Evolutionary conservation across 169 alveolate species (phyloP).

Genomic region (Plasmodium vinckei): DNA sequence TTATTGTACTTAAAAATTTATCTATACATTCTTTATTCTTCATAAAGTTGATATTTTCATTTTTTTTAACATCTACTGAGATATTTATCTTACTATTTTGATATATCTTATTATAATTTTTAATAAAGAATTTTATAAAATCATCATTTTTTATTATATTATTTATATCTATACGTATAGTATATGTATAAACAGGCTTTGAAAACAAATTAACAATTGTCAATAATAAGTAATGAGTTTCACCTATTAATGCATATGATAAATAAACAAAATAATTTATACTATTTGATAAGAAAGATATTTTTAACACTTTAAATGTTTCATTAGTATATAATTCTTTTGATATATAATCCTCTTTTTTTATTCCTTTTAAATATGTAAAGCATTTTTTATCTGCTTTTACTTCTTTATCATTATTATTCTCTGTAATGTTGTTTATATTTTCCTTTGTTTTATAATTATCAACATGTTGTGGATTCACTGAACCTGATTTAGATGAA

Average conservation of each 20-base stretch:
- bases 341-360: conserved; percentile 27
- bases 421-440: background rate
- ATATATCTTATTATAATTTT: conserved; percentile 2
- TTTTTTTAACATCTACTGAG: background rate
- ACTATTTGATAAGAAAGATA: conserved; percentile 34
- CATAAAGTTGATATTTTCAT: background rate
- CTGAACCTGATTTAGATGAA: background rate
- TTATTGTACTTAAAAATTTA: conserved; percentile 34
- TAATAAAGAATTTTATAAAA: conserved; percentile 5
- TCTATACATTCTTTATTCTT: conserved; percentile 7
- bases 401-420: background rate
- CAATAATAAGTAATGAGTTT: conserved; percentile 27
- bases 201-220: conserved; percentile 39
- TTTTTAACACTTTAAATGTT: conserved; percentile 44
- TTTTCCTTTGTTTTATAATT: background rate
- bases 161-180: conserved; percentile 13
- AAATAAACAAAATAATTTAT: conserved; percentile 26
- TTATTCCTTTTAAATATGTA: conserved; percentile 11
- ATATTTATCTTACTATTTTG: background rate
- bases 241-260: conserved; percentile 11
- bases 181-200: conserved; percentile 48
- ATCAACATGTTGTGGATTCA: background rate
- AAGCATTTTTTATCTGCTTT: background rate
- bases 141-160: conserved; percentile 26
- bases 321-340: conserved; percentile 19